A percentile compares a stretch with the other conserved stretches of the same genome.
phyloP scores from a whole-genome alignment of 306 rosid species.

The Leucaena leucocephala region DNA sequence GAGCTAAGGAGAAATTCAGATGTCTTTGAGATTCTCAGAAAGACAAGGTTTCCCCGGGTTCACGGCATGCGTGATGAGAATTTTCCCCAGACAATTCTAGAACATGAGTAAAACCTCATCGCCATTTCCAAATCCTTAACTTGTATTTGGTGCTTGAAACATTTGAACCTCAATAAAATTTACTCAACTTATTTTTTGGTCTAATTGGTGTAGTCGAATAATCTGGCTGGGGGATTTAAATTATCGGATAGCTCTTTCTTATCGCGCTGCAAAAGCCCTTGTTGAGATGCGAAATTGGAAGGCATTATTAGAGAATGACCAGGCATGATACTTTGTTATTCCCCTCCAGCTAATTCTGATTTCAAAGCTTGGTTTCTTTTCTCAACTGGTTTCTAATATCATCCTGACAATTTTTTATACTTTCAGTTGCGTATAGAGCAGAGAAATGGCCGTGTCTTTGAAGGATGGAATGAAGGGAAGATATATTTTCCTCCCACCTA shows the following conservation, averaged over 20 bases:
- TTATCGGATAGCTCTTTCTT: slow-evolving; percentile 83
- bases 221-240: slow-evolving; percentile 94
- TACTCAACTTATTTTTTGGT: slow-evolving; percentile 10
- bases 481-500: slow-evolving; percentile 92
- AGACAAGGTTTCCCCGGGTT: slow-evolving; percentile 76
- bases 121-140: slow-evolving; percentile 2
- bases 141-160: slow-evolving; percentile 20
- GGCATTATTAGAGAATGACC: slow-evolving; percentile 77
- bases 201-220: slow-evolving; percentile 61
- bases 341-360: slow-evolving; percentile 23
- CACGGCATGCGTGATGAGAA: slow-evolving; percentile 57
- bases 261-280: slow-evolving; percentile 74
- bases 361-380: slow-evolving; percentile 18
- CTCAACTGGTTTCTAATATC: slow-evolving; percentile 18
- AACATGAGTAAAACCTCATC: slow-evolving; percentile 66
- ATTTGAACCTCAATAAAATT: background rate
- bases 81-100: slow-evolving; percentile 79
- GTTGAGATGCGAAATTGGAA: slow-evolving; percentile 88
- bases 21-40: slow-evolving; percentile 83
- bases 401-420: slow-evolving; percentile 38
- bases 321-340: slow-evolving; percentile 52
- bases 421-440: slow-evolving; percentile 80
- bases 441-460: slow-evolving; percentile 71
- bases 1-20: slow-evolving; percentile 86
- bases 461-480: slow-evolving; percentile 86